phyloP scores from a whole-genome alignment of 1,284 basidiomycete genomes.

The Ustilago nuda region DNA sequence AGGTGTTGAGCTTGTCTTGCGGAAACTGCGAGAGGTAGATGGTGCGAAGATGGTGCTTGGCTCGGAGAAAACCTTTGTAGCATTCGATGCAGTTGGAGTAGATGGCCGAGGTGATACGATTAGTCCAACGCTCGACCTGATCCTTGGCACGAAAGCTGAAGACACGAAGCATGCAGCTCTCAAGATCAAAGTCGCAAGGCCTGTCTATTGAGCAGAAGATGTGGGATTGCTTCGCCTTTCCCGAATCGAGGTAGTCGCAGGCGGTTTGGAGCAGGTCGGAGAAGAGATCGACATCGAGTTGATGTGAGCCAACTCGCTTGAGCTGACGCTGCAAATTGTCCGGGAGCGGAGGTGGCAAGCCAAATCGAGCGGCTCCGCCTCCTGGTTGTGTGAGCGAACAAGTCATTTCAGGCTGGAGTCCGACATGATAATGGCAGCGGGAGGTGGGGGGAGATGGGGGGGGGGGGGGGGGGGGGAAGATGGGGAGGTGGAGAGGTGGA shows the following conservation, averaged over 20 bases:
- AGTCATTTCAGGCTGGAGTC: slow-evolving; percentile 10
- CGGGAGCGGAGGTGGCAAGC: slow-evolving; percentile 25
- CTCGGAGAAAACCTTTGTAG: slow-evolving; percentile 50
- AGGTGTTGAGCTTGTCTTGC: slow-evolving; percentile 39
- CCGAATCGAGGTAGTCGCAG: slow-evolving; percentile 38
- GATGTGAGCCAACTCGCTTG: slow-evolving; percentile 23
- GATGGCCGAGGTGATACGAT: slow-evolving; percentile 30
- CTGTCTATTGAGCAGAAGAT: slow-evolving; percentile 39
- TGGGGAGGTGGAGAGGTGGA: background rate
- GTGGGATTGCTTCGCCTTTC: slow-evolving; percentile 38
- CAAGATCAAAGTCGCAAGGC: slow-evolving; percentile 52
- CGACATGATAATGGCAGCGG: slow-evolving; percentile 12
- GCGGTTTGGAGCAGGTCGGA: slow-evolving; percentile 45
- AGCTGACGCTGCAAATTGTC: slow-evolving; percentile 25
- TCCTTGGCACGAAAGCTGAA: slow-evolving; percentile 51
- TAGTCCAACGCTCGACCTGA: slow-evolving; percentile 48
- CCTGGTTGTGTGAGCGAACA: slow-evolving; percentile 9
- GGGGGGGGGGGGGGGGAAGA: background rate
- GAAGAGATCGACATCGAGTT: slow-evolving; percentile 39
- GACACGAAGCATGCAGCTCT: slow-evolving; percentile 59
- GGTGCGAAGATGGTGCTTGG: slow-evolving; percentile 38
- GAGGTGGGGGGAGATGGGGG: background rate
- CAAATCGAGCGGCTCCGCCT: slow-evolving; percentile 19
- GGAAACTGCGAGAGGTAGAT: slow-evolving; percentile 44
- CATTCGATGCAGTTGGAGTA: slow-evolving; percentile 56